These are phyloP conservation scores for Scleroderma bovista DNA, from an alignment of 768 basidiomycete species.

Conservation along the genomic window DNA sequence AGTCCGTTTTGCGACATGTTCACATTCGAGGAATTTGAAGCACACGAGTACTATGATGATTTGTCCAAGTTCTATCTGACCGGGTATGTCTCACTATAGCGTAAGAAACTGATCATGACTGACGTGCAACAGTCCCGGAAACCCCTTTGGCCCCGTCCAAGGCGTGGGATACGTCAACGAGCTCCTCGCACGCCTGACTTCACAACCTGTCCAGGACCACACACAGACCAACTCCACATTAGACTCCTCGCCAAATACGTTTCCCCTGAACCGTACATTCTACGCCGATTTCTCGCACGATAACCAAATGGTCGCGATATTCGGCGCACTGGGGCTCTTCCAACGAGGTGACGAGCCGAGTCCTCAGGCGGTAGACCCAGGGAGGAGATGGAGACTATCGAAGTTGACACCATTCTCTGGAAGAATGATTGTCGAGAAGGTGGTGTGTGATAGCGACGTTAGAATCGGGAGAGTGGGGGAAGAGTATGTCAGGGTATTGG, in stretches of 20 bases:
- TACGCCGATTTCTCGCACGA: constrained; percentile 88
- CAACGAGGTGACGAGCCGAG: constrained; percentile 22
- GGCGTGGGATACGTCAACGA: constrained; percentile 89
- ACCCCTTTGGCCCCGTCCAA: constrained; percentile 64
- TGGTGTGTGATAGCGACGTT: constrained; percentile 37
- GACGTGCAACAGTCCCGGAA: constrained; percentile 50
- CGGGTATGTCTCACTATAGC: constrained; percentile 39
- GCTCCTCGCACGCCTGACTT: constrained; percentile 75
- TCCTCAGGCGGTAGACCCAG: constrained; percentile 14
- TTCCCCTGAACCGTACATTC: constrained; percentile 60
- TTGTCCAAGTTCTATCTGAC: constrained; percentile 75
- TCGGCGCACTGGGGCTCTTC: constrained; percentile 55
- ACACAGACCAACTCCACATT: constrained; percentile 76
- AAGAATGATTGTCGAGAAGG: constrained; percentile 67
- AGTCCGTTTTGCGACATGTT: constrained; percentile 79
- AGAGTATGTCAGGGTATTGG: constrained; percentile 66
- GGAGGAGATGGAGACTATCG: constrained; percentile 48
- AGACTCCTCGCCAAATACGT: constrained; percentile 56
- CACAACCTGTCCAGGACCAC: constrained; percentile 51
- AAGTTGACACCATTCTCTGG: constrained; percentile 70
- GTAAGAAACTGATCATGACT: not conserved
- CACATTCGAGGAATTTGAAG: constrained; percentile 51
- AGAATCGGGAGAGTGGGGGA: constrained; percentile 12
- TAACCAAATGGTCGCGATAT: constrained; percentile 79
- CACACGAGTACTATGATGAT: constrained; percentile 67